These are phyloP conservation scores for Singerocomus inundabilis DNA, from an alignment of 1,284 basidiomycete species.

Conservation along the genomic window DNA sequence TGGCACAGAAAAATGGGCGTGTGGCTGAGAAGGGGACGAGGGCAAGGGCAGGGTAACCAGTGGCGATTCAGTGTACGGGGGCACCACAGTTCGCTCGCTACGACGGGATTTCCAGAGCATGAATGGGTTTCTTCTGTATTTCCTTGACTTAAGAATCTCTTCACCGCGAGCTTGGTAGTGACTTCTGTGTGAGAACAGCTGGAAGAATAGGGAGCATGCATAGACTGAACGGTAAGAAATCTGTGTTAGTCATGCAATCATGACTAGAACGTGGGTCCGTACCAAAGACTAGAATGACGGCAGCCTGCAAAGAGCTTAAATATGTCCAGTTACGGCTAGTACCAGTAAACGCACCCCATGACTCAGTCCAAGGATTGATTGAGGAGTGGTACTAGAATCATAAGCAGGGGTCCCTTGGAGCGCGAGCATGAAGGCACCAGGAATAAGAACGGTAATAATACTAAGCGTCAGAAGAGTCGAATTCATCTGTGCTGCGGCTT, in stretches of 20 bases:
- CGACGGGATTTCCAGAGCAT: slow-evolving; percentile 17
- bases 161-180: slow-evolving; percentile 61
- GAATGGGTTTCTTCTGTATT: slow-evolving; percentile 33
- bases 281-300: slow-evolving; percentile 81
- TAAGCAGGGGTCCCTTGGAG: slow-evolving; percentile 34
- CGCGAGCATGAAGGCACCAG: slow-evolving; percentile 61
- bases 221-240: slow-evolving; percentile 51
- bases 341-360: slow-evolving; percentile 59
- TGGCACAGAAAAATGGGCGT: background rate
- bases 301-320: slow-evolving; percentile 45
- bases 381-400: slow-evolving; percentile 33
- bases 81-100: slow-evolving; percentile 2
- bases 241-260: slow-evolving; percentile 2
- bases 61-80: background rate
- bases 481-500: slow-evolving; percentile 77
- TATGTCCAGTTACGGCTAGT: background rate
- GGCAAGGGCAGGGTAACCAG: slow-evolving; percentile 5
- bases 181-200: slow-evolving; percentile 80
- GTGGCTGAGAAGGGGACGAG: slow-evolving; percentile 14
- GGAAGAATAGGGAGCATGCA: slow-evolving; percentile 75
- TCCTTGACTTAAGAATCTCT: slow-evolving; percentile 24
- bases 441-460: slow-evolving; percentile 79
- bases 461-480: slow-evolving; percentile 77
- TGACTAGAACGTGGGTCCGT: slow-evolving; percentile 26
- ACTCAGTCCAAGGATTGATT: slow-evolving; percentile 69